phyloP scores from a whole-genome alignment of 148 eudicot genomes.

The Vaccinium macrocarpon region DNA sequence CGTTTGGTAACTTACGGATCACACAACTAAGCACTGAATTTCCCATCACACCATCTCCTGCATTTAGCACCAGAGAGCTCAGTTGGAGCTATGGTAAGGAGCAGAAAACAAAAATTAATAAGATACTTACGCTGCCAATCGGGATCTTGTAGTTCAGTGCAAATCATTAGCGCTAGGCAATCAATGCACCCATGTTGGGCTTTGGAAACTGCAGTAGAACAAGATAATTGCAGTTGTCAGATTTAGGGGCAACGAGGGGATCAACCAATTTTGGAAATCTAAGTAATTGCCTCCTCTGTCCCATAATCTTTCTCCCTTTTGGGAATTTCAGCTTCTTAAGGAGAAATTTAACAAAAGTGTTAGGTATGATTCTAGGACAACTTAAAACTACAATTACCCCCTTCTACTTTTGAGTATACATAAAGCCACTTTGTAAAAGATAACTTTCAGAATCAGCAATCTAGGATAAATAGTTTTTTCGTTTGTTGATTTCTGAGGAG shows the following conservation, averaged over 20 bases:
- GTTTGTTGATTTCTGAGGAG: no score
- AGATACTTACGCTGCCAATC: constrained; percentile 18
- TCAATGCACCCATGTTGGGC: constrained; percentile 91
- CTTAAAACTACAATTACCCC: neutral
- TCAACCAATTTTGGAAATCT: neutral
- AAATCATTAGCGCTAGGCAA: constrained; percentile 71
- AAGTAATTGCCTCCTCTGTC: constrained; percentile 1
- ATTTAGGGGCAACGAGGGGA: constrained; percentile 5
- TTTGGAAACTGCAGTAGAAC: constrained; percentile 51
- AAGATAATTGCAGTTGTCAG: neutral
- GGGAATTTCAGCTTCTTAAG: neutral
- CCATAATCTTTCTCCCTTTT: neutral
- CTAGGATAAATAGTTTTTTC: neutral
- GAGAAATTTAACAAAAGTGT: neutral
- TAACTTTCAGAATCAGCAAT: neutral
- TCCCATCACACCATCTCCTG: constrained; percentile 33
- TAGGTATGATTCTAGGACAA: neutral
- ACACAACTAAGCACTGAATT: constrained; percentile 49
- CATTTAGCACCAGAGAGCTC: constrained; percentile 13
- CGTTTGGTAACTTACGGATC: constrained; percentile 39
- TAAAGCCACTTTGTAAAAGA: neutral
- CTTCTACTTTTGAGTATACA: neutral
- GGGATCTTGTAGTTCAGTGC: constrained; percentile 57
- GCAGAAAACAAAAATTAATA: neutral
- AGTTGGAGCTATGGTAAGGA: constrained; percentile 12